Conservation (phyloP, 176 grass and related monocot genomes). For the Zea luxurians region DNA sequence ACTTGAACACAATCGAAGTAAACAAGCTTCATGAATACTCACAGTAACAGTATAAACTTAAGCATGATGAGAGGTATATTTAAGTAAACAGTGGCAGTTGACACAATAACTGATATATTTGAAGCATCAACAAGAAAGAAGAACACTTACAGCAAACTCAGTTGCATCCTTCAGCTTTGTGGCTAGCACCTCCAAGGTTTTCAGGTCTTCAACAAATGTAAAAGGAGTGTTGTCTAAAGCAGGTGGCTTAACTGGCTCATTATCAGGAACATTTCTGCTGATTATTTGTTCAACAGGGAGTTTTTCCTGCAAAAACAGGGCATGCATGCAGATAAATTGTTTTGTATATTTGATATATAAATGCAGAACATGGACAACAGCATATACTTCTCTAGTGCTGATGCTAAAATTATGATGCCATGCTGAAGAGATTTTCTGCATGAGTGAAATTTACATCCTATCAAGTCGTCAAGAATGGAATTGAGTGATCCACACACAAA, state of each 20-base stretch:
- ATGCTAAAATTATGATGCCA: slow-evolving; percentile 5
- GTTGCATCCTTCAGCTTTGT: slow-evolving; percentile 65
- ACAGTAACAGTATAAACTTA: slow-evolving; percentile 12
- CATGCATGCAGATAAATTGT: slow-evolving; percentile 13
- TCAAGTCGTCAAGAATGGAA: background rate
- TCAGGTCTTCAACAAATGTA: slow-evolving; percentile 72
- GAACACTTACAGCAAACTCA: slow-evolving; percentile 86
- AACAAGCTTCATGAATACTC: slow-evolving; percentile 22
- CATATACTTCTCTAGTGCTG: slow-evolving; percentile 13
- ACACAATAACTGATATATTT: background rate
- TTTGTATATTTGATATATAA: slow-evolving; percentile 26
- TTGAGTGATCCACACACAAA: background rate
- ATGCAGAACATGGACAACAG: slow-evolving; percentile 17
- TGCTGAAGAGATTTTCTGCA: background rate
- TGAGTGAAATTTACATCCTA: background rate
- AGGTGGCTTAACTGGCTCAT: slow-evolving; percentile 64
- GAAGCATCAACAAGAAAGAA: slow-evolving; percentile 5
- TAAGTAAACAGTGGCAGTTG: background rate
- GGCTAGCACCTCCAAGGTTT: slow-evolving; percentile 68
- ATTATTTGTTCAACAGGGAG: slow-evolving; percentile 54
- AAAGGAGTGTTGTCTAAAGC: slow-evolving; percentile 71
- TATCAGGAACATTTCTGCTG: slow-evolving; percentile 57
- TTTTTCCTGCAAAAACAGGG: slow-evolving; percentile 66
- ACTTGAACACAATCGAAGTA: background rate
- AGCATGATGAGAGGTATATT: background rate